phyloP scores from a whole-genome alignment of 495 filamentous ascomycete genomes.

The Talaromyces liani region DNA sequence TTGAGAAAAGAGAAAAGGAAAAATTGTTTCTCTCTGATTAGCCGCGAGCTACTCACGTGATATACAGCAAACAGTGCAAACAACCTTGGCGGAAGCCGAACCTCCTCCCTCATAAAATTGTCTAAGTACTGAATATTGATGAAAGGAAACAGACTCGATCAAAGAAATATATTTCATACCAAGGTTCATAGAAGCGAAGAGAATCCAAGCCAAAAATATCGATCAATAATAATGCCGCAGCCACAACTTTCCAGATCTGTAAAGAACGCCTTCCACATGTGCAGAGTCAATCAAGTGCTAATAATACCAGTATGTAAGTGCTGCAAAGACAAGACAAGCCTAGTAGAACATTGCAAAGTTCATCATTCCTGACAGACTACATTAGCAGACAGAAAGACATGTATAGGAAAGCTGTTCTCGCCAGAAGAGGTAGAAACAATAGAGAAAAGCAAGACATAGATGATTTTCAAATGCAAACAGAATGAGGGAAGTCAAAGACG shows the following conservation, averaged over 20 bases:
- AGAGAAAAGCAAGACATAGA: neutral
- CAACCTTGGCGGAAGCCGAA: neutral
- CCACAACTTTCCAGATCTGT: constrained; percentile 7
- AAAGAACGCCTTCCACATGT: constrained; percentile 8
- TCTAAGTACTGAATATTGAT: neutral
- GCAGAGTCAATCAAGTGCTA: constrained; percentile 11
- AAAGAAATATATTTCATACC: neutral
- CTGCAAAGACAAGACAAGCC: constrained; percentile 2
- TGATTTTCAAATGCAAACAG: neutral
- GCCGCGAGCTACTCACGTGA: constrained; percentile 23
- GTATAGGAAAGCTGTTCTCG: neutral
- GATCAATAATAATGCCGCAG: neutral
- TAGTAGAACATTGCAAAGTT: constrained; percentile 10
- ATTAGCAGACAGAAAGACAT: neutral
- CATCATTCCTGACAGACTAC: neutral
- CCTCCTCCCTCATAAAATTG: neutral
- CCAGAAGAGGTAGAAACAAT: neutral
- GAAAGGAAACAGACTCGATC: neutral
- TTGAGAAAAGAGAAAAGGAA: constrained; percentile 11
- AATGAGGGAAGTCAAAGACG: neutral
- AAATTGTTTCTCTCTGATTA: constrained; percentile 33
- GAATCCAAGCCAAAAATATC: constrained; percentile 10
- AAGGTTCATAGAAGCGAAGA: constrained; percentile 10
- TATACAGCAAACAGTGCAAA: constrained; percentile 6
- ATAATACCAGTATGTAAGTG: constrained; percentile 7